Base-by-base conservation (phyloP, 441 rosid genomes). In the Adansonia rubrostipa region DNA sequence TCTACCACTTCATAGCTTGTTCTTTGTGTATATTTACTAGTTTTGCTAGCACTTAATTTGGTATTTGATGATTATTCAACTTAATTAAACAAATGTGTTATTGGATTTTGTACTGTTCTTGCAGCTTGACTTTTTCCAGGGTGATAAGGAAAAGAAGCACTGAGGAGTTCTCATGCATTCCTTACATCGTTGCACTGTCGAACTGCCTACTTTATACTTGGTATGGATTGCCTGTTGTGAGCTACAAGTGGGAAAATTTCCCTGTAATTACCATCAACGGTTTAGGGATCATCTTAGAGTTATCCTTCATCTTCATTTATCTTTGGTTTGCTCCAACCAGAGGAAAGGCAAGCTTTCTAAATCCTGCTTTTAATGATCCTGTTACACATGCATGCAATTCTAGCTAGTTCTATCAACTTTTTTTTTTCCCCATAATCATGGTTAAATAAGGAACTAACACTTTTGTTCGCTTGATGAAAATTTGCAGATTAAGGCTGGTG, bases 221-320 rank as follows among this genome's bases (percentile, higher is more conserved):
- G 96, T 95, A 95, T 57, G 99, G 94, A 44, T 67, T 90, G 79
- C 99, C 99, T 0, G 68, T 92, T 9, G 98, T 93, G 44, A 95
- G 98, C 90, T 65, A 78, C 87, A 78, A 63, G 78, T 92, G 95
- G 98, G 97, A 93, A 76, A 93, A 95, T 80, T 85, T 91, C 62
- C 91, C 90, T 1, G 80, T 93, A 6, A 86, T 88, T 74, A 91
- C 96, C 72, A 87, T 91, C 81, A 93, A 95, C 40, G 93, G 93
- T 47, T 60, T 90, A 1, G 99, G 99, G 74, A 86, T 91, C 74
- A 40, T 95, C 78, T 84, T 92, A n/a, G 91, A 95, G 90, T n/a
- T 83, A 54, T 83, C 89, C 76, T 95, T 93, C 89, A 80, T 92
- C 72, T 11, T 85, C 80, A 84, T 92, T 8, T 93, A 88, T 80